Conservation (phyloP, 2,329 filamentous ascomycete species). For the Penicillium italicum region DNA sequence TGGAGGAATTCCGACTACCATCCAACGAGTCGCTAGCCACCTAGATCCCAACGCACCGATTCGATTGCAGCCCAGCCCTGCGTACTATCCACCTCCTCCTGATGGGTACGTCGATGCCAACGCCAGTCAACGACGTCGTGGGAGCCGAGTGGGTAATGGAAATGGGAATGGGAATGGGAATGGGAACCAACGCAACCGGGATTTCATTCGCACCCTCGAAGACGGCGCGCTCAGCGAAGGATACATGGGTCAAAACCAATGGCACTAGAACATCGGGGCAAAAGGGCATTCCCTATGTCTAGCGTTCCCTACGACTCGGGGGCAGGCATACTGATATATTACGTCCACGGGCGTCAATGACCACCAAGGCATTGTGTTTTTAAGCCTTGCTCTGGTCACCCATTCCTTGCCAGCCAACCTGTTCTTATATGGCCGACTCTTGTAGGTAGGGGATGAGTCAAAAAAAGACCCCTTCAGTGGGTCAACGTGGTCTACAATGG, state of each 20-base stretch:
- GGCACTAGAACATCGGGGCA: constrained; percentile 48
- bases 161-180: constrained; percentile 42
- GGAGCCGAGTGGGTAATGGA: constrained; percentile 60
- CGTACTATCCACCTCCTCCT: constrained; percentile 90
- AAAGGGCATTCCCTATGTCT: not conserved
- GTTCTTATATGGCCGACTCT: not conserved
- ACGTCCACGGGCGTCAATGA: not conserved
- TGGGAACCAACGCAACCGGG: constrained; percentile 59
- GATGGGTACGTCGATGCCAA: constrained; percentile 72
- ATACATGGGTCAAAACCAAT: constrained; percentile 75
- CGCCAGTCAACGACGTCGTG: constrained; percentile 66
- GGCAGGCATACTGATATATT: constrained; percentile 1
- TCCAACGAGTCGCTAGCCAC: constrained; percentile 93
- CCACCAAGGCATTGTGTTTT: not conserved
- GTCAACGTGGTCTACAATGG: constrained; percentile 1
- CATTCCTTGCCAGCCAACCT: constrained; percentile 1
- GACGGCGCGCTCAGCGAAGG: constrained; percentile 92
- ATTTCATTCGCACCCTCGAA: constrained; percentile 93
- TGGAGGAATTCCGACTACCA: constrained; percentile 83
- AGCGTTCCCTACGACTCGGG: not conserved
- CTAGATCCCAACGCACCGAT: constrained; percentile 93
- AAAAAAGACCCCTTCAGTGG: not conserved
- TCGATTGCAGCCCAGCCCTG: constrained; percentile 87
- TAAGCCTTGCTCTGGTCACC: not conserved
- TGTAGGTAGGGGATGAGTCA: constrained; percentile 4